Conservation (phyloP, 2,329 filamentous ascomycete species). For the Penicillium hesseltinei region DNA sequence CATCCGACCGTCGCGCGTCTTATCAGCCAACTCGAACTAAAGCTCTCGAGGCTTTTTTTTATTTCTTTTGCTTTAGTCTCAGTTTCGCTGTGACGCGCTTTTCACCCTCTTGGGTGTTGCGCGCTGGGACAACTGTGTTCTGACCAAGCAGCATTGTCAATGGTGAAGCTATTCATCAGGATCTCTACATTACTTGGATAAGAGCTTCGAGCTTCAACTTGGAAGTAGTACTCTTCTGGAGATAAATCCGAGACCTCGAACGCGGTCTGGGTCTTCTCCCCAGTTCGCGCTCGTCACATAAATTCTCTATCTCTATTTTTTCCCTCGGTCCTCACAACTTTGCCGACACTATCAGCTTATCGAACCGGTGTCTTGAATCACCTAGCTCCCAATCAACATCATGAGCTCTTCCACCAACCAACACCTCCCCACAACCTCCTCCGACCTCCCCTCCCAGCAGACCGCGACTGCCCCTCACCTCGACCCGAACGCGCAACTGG, state of each 20-base stretch:
- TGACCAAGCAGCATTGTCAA: background rate
- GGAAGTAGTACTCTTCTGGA: background rate
- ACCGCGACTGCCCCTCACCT: slow-evolving; percentile 27
- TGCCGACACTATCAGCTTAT: slow-evolving; percentile 3
- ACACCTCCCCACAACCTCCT: slow-evolving; percentile 28
- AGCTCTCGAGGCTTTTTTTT: slow-evolving; percentile 6
- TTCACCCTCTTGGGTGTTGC: slow-evolving; percentile 17
- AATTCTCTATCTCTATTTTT: background rate
- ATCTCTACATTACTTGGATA: background rate
- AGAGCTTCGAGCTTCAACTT: slow-evolving; percentile 4
- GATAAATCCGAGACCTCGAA: background rate
- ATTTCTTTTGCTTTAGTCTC: background rate
- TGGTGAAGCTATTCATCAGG: background rate
- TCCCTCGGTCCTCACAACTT: background rate
- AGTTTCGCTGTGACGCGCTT: slow-evolving; percentile 9
- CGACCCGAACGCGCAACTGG: slow-evolving; percentile 31
- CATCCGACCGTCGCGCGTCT: slow-evolving; percentile 30
- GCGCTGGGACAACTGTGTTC: background rate
- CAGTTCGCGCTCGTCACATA: background rate
- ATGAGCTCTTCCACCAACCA: slow-evolving; percentile 35
- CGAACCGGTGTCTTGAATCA: background rate
- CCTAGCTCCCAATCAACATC: background rate
- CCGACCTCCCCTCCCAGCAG: slow-evolving; percentile 26
- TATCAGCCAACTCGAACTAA: slow-evolving; percentile 21
- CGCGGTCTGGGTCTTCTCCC: background rate